These are phyloP conservation scores for Pyrenophora graminea DNA, from an alignment of 2,329 filamentous ascomycete species.

Conservation along the genomic window DNA sequence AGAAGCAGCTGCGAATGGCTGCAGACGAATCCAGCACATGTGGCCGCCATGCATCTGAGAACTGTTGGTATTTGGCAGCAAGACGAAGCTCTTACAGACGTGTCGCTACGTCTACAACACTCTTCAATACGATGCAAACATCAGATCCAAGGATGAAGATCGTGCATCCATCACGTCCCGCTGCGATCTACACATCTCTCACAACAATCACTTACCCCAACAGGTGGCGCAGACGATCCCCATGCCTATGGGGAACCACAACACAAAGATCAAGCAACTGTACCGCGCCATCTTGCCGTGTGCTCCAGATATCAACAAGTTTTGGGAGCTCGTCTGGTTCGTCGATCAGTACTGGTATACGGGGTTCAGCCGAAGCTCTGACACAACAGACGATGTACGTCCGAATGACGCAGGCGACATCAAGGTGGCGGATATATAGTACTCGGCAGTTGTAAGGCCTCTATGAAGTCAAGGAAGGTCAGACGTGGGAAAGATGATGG, in stretches of 20 bases:
- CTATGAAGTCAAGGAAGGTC: slow-evolving; percentile 23
- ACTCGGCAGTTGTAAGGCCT: slow-evolving; percentile 33
- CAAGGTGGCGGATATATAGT: slow-evolving; percentile 48
- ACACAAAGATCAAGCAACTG: slow-evolving; percentile 46
- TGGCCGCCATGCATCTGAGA: slow-evolving; percentile 54
- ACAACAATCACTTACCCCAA: background rate
- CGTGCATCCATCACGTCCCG: slow-evolving; percentile 32
- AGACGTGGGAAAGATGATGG: slow-evolving; percentile 14
- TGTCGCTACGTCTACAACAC: slow-evolving; percentile 49
- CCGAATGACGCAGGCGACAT: slow-evolving; percentile 48
- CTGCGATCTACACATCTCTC: background rate
- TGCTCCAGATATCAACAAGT: slow-evolving; percentile 47
- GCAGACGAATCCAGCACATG: slow-evolving; percentile 49
- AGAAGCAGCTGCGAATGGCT: slow-evolving; percentile 51
- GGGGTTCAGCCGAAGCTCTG: slow-evolving; percentile 39
- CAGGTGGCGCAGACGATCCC: slow-evolving; percentile 52
- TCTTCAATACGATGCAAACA: slow-evolving; percentile 43
- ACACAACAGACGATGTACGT: slow-evolving; percentile 49
- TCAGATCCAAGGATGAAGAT: slow-evolving; percentile 51
- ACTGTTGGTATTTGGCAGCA: slow-evolving; percentile 52
- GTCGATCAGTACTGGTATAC: slow-evolving; percentile 48
- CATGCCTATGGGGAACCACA: slow-evolving; percentile 36
- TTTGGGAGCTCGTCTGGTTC: slow-evolving; percentile 49
- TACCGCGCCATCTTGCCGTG: slow-evolving; percentile 48
- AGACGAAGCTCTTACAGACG: slow-evolving; percentile 41